A percentile compares a stretch with the other conserved stretches of the same genome.
phyloP scores from a whole-genome alignment of 2,329 filamentous ascomycete genomes.

The Exutisphaerella laricina region DNA sequence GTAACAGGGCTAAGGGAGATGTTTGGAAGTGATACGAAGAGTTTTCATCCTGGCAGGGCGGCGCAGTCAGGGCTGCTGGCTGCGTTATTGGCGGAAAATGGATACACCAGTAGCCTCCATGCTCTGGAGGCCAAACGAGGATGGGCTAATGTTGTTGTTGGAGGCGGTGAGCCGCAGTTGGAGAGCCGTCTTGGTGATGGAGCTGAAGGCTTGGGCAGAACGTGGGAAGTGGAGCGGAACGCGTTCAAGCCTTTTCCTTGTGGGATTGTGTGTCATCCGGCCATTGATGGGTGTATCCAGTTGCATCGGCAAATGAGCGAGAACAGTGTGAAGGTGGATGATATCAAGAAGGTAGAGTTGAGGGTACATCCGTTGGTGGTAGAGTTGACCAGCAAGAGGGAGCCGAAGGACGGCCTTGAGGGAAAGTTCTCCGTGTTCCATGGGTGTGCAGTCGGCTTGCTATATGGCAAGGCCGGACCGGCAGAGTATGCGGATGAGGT shows the following conservation, averaged over 20 bases:
- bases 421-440: conserved; percentile 54
- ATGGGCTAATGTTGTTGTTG: conserved; percentile 49
- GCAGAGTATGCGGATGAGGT: conserved; percentile 47
- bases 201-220: conserved; percentile 25
- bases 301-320: conserved; percentile 38
- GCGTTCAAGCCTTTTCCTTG: conserved; percentile 55
- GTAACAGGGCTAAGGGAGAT: conserved; percentile 51
- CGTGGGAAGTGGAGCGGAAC: conserved; percentile 52
- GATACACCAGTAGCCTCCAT: conserved; percentile 45
- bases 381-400: conserved; percentile 48
- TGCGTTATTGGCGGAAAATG: conserved; percentile 43
- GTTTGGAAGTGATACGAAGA: conserved; percentile 53
- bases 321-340: conserved; percentile 28
- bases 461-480: conserved; percentile 49
- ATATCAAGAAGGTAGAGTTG: conserved; percentile 39
- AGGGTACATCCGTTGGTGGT: conserved; percentile 50
- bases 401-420: conserved; percentile 47
- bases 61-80: conserved; percentile 49
- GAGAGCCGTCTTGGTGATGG: conserved; percentile 35
- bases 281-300: conserved; percentile 49
- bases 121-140: conserved; percentile 50
- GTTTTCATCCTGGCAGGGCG: conserved; percentile 50
- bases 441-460: conserved; percentile 46
- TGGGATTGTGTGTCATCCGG: conserved; percentile 53
- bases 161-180: conserved; percentile 37